Percentiles rank a stretch among this genome's conserved stretches.
These are phyloP conservation scores for Oryza meyeriana DNA, from an alignment of 176 grass and related monocot genomes.

Conservation along the genomic window DNA sequence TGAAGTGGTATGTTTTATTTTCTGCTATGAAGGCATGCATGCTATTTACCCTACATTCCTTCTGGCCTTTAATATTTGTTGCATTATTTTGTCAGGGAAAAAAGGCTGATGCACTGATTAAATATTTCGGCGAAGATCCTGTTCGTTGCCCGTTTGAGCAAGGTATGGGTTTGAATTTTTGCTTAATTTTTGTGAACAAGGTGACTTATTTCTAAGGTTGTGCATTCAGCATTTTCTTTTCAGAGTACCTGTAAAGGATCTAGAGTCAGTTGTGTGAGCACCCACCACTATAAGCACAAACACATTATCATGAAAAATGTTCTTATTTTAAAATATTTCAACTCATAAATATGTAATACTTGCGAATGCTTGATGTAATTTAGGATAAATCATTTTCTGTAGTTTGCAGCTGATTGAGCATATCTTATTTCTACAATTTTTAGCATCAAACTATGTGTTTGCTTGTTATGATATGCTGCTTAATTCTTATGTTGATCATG, in stretches of 20 bases:
- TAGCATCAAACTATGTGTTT: conserved; percentile 14
- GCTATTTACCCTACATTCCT: conserved; percentile 6
- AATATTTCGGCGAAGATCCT: conserved; percentile 98
- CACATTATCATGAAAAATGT: not conserved
- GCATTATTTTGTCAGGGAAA: conserved; percentile 55
- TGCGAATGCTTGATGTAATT: not conserved
- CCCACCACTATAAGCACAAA: not conserved
- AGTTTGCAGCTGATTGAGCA: not conserved
- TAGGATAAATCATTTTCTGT: not conserved
- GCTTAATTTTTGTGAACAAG: not conserved
- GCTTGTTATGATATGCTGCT: not conserved
- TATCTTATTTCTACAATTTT: not conserved
- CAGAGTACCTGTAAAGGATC: not conserved
- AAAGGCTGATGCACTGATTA: conserved; percentile 85
- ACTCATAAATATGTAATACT: not conserved
- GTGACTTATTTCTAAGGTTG: not conserved
- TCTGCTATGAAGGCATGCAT: not conserved
- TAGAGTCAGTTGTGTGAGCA: not conserved
- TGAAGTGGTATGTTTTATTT: conserved; percentile 68
- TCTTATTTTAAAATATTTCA: conserved; percentile 11
- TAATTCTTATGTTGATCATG: conserved; percentile 16
- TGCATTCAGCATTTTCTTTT: not conserved
- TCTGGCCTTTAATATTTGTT: conserved; percentile 25
- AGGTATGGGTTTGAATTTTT: conserved; percentile 45
- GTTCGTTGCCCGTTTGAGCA: conserved; percentile 97